phyloP scores from a whole-genome alignment of 495 filamentous ascomycete genomes.

The Penicillium desertorum region DNA sequence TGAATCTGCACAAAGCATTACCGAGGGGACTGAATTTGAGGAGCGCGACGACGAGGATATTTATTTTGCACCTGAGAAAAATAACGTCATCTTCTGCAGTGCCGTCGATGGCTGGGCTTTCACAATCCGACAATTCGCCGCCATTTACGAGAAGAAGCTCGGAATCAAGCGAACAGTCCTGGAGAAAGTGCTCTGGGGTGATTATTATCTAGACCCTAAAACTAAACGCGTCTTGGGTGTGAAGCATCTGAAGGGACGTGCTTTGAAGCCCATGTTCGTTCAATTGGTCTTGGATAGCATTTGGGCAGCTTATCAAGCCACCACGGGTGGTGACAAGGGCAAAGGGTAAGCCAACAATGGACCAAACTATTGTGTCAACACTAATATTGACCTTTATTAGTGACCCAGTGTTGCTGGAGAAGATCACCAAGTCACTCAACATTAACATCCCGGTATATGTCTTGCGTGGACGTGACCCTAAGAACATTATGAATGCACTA shows the following conservation, averaged over 20 bases:
- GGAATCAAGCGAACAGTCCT: conserved; percentile 88
- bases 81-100: conserved; percentile 98
- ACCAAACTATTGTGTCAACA: conserved; percentile 14
- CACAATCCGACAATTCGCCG: conserved; percentile 90
- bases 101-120: conserved; percentile 98
- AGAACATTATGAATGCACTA: conserved; percentile 77
- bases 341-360: conserved; percentile 62
- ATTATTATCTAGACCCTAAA: conserved; percentile 95
- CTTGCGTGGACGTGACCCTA: conserved; percentile 79
- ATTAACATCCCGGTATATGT: conserved; percentile 81
- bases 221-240: conserved; percentile 87
- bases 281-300: conserved; percentile 94
- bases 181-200: conserved; percentile 96
- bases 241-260: conserved; percentile 90
- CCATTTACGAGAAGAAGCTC: conserved; percentile 92
- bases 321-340: conserved; percentile 73
- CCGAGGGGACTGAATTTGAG: conserved; percentile 63
- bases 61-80: conserved; percentile 97
- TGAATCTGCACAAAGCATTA: conserved; percentile 44
- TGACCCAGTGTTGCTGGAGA: conserved; percentile 80
- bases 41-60: conserved; percentile 96
- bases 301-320: conserved; percentile 96
- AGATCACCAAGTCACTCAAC: conserved; percentile 89
- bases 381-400: conserved; percentile 45
- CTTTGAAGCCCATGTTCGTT: conserved; percentile 95